Base-by-base conservation (phyloP, 441 rosid genomes). In the Francoa sonchifolia region DNA sequence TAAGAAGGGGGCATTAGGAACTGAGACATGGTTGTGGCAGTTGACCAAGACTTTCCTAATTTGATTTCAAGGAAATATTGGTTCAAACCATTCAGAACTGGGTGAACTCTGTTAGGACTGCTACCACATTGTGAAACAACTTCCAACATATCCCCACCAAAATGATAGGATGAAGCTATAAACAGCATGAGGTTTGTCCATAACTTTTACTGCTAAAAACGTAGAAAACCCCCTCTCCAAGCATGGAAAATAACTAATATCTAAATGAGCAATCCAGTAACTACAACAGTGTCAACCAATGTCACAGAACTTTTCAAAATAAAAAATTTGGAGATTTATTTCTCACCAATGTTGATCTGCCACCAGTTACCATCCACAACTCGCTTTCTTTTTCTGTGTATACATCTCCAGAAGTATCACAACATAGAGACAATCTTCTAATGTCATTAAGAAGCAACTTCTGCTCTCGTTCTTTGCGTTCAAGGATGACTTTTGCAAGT, bases 401-500 rank as follows among this genome's bases (percentile, higher is more conserved):
- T 49, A 40, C 14, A 37, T 87, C 96, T 30, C 63, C 84, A 44
- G 77, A 50, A 59, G 57, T 39, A 48, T 82, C 89, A 42, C 62
- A 58, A 55, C 54, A 42, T 22, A 59, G 67, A 57, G 94, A 79
- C 58, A 92, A 55, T 61, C 61, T 77, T 67, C 88, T 82, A 43
- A 82, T 77, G 69, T 87, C 99, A 61, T 67, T 67, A 53, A 79
- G 74, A 55, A 92, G 68, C 72, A 92, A 61, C 49, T 73, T 87
- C 65, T 62, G 77, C 58, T 57, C 90, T 47, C 82, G 59, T 48
- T 87, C 95, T 57, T 69, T 83, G 48, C 67, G 72, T 63, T 92
- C 95, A 44, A 92, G 89, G 69, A 69, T 60, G 36, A 92, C 61
- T 69, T 72, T 82, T 44, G 99, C 99, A 63, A 79, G 77, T 71